These are phyloP conservation scores for Wickerhamiella sergipiensis DNA, from an alignment of 805 yeast species.

Conservation along the genomic window DNA sequence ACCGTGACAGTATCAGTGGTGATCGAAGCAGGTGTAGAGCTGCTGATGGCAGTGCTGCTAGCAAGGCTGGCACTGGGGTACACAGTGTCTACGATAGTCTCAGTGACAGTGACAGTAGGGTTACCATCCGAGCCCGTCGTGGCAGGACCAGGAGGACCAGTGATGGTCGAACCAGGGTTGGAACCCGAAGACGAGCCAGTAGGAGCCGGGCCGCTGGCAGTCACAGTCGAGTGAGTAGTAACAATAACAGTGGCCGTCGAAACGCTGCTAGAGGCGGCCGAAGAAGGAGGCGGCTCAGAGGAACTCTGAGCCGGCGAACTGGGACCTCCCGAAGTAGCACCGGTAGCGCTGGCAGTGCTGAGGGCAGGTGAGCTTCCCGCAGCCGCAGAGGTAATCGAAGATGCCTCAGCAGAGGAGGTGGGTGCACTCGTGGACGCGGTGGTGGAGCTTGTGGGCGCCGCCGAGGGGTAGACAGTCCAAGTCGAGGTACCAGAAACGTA, in stretches of 20 bases:
- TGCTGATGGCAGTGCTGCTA: background rate
- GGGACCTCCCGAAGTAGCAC: background rate
- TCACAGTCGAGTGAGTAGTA: background rate
- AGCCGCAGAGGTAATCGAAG: background rate
- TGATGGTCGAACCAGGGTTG: background rate
- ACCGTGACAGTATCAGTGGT: background rate
- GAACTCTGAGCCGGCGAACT: background rate
- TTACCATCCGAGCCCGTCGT: background rate
- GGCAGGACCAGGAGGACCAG: background rate
- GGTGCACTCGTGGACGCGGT: background rate
- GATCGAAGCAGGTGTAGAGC: background rate
- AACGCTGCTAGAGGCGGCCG: background rate
- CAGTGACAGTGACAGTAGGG: background rate
- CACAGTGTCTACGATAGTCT: background rate
- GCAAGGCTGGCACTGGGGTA: background rate
- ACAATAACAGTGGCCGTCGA: background rate
- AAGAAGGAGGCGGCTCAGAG: background rate
- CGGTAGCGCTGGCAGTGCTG: background rate
- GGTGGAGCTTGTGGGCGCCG: background rate
- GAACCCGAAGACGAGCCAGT: background rate
- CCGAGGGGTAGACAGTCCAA: background rate
- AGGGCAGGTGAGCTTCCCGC: background rate
- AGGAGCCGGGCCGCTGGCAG: background rate
- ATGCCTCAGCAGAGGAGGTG: background rate
- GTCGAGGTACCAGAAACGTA: background rate